Base-by-base conservation (phyloP, 768 basidiomycete species). In the Calocybe indica region DNA sequence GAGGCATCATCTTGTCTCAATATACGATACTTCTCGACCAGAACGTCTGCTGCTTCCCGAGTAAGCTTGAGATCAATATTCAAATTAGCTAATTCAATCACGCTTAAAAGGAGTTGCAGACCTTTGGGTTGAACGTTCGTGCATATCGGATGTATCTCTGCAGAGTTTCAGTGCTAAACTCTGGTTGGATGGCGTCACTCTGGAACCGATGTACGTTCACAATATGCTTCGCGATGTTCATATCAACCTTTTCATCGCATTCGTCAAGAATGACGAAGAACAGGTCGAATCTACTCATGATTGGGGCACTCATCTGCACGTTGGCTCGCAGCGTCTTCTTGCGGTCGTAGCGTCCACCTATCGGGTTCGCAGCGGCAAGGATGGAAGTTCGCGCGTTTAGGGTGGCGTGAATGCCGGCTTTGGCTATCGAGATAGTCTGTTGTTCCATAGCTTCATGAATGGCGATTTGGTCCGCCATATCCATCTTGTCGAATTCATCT, bases 381-480 rank as follows among this genome's bases (percentile, higher is more conserved):
- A 99, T 98, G 4, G 92, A 94, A 0, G 96, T 98, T 8, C 96
- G 83, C 1, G 96, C 96, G 58, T 99, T 99, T 46, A 99, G 77
- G 0, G 96, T 99, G 0, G 96, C 95, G 58, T 98, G 95, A 55
- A 99, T 99, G 48, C 96, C 96, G 2, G 96, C 96, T 64, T 99
- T 99, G 37, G 96, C 96, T 53, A 98, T 97, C 29, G 93, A 96
- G 57, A 98, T 97, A 1, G 95, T 98, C 70, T 97, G 94, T 69
- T 98, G 95, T 83, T 98, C 95, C 95, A 98, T 98, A 6, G 95
- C 95, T 75, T 98, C 95, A 75, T 99, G 96, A 58, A 99, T 98
- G 33, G 96, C 96, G 37, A 98, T 92, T 64, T 98, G 96, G 64
- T 98, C 96, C 0, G 90, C 85, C 45, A 97, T 83, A 63, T 98